A percentile compares a stretch with the other conserved stretches of the same genome.
Evolutionary conservation across 78 protist species (phyloP).

Genomic region (Isochrysis galbana): DNA sequence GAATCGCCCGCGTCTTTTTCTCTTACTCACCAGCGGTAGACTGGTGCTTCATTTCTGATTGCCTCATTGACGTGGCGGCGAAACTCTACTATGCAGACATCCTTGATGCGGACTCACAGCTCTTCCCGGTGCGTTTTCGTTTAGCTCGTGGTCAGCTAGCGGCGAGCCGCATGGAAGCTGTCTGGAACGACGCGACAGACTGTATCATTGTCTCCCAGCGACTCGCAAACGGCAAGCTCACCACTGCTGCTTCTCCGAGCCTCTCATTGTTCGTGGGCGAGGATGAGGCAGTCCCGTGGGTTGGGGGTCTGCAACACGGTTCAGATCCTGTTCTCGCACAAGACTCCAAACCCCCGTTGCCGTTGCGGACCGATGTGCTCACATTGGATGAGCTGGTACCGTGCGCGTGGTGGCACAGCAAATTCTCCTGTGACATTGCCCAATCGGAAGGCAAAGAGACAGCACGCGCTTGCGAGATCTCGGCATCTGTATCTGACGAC

Average conservation of each 20-base stretch:
- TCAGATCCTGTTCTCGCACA: background rate
- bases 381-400: background rate
- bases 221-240: background rate
- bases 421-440: background rate
- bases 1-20: background rate
- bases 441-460: background rate
- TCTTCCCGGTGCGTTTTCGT: background rate
- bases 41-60: background rate
- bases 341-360: background rate
- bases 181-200: background rate
- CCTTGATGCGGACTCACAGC: background rate
- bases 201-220: background rate
- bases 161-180: background rate
- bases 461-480: background rate
- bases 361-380: background rate
- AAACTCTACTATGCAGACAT: background rate
- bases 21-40: background rate
- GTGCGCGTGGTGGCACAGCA: background rate
- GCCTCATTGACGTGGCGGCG: background rate
- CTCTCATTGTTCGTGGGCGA: background rate
- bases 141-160: background rate
- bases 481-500: background rate
- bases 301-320: background rate
- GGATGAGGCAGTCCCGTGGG: background rate
- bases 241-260: background rate